phyloP scores from a whole-genome alignment of 768 basidiomycete species.

The Lepiota brunneoincarnata region DNA sequence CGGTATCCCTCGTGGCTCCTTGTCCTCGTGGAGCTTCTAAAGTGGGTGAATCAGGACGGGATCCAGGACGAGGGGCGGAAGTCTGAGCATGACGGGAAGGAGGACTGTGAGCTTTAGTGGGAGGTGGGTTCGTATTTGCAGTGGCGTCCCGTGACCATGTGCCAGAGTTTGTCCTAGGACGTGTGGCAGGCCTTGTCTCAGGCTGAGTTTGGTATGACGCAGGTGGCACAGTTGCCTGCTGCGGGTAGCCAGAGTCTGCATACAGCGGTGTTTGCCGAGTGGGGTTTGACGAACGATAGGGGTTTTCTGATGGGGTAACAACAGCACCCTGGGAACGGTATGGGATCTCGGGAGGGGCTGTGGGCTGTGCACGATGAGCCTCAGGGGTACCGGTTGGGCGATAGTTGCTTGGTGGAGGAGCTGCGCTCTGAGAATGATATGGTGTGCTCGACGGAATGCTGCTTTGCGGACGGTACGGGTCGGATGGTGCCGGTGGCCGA shows the following conservation, averaged over 20 bases:
- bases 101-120: slow-evolving; percentile 4
- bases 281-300: too few relatives aligned
- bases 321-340: slow-evolving; percentile 1
- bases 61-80: background rate
- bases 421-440: slow-evolving; percentile 10
- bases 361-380: slow-evolving; percentile 9
- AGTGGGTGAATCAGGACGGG: background rate
- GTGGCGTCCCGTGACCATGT: slow-evolving; percentile 8
- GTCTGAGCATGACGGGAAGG: slow-evolving; percentile 3
- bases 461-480: background rate
- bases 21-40: background rate
- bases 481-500: background rate
- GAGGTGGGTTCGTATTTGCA: background rate
- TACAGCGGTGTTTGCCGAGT: background rate
- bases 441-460: background rate
- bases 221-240: background rate
- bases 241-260: background rate
- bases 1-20: background rate
- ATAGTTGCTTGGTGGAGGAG: background rate
- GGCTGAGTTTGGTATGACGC: background rate
- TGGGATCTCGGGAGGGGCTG: slow-evolving; percentile 5
- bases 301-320: background rate
- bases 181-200: background rate
- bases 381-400: background rate
- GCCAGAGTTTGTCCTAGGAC: slow-evolving; percentile 9